These are phyloP conservation scores for Phytophthora melonis DNA, from an alignment of 352 stramenopile genomes.

Conservation along the genomic window DNA sequence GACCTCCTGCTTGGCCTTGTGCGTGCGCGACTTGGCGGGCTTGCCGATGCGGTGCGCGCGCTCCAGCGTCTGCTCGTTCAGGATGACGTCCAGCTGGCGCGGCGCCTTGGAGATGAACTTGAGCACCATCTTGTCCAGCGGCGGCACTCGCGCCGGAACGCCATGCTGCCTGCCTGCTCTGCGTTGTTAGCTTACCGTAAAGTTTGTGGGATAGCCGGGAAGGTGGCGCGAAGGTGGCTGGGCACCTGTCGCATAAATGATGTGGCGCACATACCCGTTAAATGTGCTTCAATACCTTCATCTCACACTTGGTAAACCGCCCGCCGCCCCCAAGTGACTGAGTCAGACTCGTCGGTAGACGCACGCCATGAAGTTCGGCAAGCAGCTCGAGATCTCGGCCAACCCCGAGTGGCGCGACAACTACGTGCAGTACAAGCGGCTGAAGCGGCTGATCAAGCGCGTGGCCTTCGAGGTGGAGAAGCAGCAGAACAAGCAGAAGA, in stretches of 20 bases:
- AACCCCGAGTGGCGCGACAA: slow-evolving; percentile 91
- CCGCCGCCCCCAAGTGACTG: neutral
- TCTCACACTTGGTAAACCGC: slow-evolving; percentile 26
- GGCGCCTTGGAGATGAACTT: slow-evolving; percentile 91
- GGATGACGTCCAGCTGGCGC: slow-evolving; percentile 62
- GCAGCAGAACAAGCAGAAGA: slow-evolving; percentile 75
- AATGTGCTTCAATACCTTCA: slow-evolving; percentile 1
- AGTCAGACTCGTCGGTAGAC: neutral
- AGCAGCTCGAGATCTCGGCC: slow-evolving; percentile 91
- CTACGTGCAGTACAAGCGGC: slow-evolving; percentile 93
- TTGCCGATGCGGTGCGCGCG: slow-evolving; percentile 79
- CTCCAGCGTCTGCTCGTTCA: slow-evolving; percentile 77
- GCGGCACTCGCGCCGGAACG: slow-evolving; percentile 87
- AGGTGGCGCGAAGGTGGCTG: slow-evolving; percentile 13
- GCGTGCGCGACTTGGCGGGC: slow-evolving; percentile 78
- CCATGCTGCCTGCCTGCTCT: slow-evolving; percentile 51
- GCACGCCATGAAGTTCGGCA: slow-evolving; percentile 93
- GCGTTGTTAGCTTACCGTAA: neutral
- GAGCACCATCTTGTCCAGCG: slow-evolving; percentile 89
- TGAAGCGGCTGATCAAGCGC: slow-evolving; percentile 93
- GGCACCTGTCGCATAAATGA: slow-evolving; percentile 6
- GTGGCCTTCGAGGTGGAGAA: slow-evolving; percentile 91
- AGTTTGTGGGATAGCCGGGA: neutral
- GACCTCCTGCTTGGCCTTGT: slow-evolving; percentile 90
- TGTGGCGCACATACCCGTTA: slow-evolving; percentile 4